Evolutionary conservation across 306 rosid species (phyloP).

Genomic region (Herpetospermum pedunculosum): DNA sequence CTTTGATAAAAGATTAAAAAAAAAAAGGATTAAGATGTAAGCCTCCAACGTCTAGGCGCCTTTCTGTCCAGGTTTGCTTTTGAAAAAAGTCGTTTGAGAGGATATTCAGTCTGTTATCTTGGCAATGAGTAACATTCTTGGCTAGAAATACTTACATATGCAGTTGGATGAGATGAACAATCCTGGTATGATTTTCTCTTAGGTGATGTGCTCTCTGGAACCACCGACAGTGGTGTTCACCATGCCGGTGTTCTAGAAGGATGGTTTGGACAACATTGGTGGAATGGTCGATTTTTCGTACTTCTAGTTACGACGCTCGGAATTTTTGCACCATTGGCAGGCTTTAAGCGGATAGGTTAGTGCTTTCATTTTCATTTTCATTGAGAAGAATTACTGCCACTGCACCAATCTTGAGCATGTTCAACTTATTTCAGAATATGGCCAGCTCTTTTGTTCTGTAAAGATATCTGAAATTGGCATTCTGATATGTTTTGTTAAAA

Average conservation of each 20-base stretch:
- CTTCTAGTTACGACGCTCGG: slow-evolving; percentile 18
- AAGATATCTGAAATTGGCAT: not conserved
- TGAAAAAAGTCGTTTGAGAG: not conserved
- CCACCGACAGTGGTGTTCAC: slow-evolving; percentile 21
- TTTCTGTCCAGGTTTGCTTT: not conserved
- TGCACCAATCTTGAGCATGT: not conserved
- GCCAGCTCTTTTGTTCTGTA: not conserved
- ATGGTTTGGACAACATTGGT: slow-evolving; percentile 38
- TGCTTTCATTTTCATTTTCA: not conserved
- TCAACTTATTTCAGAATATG: not conserved
- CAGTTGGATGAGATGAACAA: not conserved
- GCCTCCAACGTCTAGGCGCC: not conserved
- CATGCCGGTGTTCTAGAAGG: slow-evolving; percentile 29
- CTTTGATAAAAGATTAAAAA: not conserved
- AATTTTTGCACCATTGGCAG: slow-evolving; percentile 22
- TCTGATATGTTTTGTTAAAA: not conserved
- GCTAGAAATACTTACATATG: not conserved
- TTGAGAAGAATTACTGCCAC: not conserved
- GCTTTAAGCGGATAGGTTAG: slow-evolving; percentile 29
- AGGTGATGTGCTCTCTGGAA: slow-evolving; percentile 30
- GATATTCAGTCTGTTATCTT: not conserved
- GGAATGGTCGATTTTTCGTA: slow-evolving; percentile 29
- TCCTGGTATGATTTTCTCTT: not conserved
- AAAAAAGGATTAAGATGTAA: not conserved
- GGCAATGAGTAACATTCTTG: not conserved